Conservation (phyloP, 345 rosid species). For the Jatropha curcas region DNA sequence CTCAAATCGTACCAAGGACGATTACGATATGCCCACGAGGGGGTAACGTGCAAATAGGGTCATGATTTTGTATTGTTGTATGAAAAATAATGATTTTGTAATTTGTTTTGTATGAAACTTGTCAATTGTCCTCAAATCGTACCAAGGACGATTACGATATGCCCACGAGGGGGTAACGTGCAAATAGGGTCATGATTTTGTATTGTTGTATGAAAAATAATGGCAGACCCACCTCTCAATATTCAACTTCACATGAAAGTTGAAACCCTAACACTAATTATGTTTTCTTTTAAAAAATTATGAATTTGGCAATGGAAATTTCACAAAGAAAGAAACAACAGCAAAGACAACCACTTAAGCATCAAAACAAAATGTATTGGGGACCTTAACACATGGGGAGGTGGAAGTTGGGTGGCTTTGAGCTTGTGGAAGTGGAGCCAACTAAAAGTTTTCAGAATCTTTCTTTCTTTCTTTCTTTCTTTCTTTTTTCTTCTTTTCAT, state of each 20-base stretch:
- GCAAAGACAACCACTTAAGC: conserved; percentile 58
- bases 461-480: conserved; percentile 26
- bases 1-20: conserved; percentile 37
- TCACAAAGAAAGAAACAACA: conserved; percentile 49
- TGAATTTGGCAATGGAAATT: neutral
- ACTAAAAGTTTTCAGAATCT: conserved; percentile 44
- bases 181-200: conserved; percentile 32
- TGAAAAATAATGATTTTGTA: too few species aligned
- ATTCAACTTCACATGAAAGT: conserved; percentile 46
- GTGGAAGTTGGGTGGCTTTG: conserved; percentile 26
- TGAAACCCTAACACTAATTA: too few species aligned
- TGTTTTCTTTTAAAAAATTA: too few species aligned
- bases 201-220: too few species aligned
- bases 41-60: conserved; percentile 50
- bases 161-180: conserved; percentile 61
- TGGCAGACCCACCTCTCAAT: too few species aligned
- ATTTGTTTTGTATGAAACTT: too few species aligned
- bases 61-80: conserved; percentile 25
- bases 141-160: conserved; percentile 41
- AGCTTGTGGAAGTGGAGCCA: conserved; percentile 59
- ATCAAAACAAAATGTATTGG: conserved; percentile 53
- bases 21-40: conserved; percentile 49
- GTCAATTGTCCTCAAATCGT: conserved; percentile 33
- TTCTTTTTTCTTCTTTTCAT: too few species aligned
- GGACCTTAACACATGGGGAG: conserved; percentile 86